phyloP scores from a whole-genome alignment of 495 filamentous ascomycete species.

The Daldinia bambusicola region DNA sequence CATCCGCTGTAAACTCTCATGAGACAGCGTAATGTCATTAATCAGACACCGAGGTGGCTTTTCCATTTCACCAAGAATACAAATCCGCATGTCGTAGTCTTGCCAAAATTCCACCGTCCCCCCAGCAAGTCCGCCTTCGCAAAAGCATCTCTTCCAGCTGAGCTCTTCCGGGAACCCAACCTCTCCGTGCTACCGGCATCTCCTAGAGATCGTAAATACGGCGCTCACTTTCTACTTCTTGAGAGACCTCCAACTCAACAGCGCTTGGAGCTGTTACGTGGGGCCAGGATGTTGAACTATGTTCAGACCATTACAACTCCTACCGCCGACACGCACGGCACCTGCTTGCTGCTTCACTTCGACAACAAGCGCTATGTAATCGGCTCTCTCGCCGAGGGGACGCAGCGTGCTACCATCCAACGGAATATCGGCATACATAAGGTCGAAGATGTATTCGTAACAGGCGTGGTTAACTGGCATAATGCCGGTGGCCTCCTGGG shows the following conservation, averaged over 20 bases:
- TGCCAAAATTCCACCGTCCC: neutral
- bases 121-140: conserved; percentile 11
- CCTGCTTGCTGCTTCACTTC: conserved; percentile 77
- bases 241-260: neutral
- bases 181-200: conserved; percentile 13
- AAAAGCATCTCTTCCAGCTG: conserved; percentile 15
- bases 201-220: neutral
- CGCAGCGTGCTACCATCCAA: conserved; percentile 79
- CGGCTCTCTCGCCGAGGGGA: conserved; percentile 83
- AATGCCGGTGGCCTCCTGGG: conserved; percentile 85
- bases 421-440: conserved; percentile 67
- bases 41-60: conserved; percentile 3
- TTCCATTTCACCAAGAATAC: neutral
- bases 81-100: conserved; percentile 10
- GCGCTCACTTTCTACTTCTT: conserved; percentile 11
- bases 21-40: conserved; percentile 5
- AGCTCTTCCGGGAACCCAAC: conserved; percentile 2
- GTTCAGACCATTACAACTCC: conserved; percentile 82
- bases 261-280: neutral
- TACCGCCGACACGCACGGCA: conserved; percentile 90
- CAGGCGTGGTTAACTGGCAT: conserved; percentile 78
- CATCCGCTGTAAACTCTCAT: conserved; percentile 14
- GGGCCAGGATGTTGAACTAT: conserved; percentile 69
- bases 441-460: conserved; percentile 79
- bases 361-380: conserved; percentile 87